Evolutionary conservation across 1,284 basidiomycete genomes (phyloP), one percentile per base, ranked within the genome.

Genomic region (Apiotrichum gamsii): DNA sequence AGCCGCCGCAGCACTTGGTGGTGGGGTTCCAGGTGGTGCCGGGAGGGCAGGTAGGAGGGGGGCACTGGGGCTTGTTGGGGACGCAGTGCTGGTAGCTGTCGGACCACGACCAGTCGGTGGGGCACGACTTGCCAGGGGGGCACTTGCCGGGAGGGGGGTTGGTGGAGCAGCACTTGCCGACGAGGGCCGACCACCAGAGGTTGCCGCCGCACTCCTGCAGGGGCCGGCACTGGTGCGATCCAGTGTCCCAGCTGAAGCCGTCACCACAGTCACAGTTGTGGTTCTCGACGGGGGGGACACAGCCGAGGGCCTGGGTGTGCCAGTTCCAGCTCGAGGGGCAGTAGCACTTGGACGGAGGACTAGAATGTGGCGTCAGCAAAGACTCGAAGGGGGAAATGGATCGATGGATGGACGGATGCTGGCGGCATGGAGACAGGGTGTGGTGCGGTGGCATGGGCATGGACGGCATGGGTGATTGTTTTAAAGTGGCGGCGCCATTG

Each of bases 41-140:
- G 54, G 64, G 66, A 24, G 68, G 68, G 35, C 67, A 69, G 54
- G 64, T 67, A 24, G 68, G 68, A 36, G 58, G 61, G 41, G 62
- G 65, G 3, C 62, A 46, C 18, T 57, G 48, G n/a, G 60, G n/a
- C 5, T 35, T 29, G 23, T 6, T 30, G 20, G 47, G 30, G 29
- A 40, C 35, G 35, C 47, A 48, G 34, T 30, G 18, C 30, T 39
- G 15, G 36, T 18, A 16, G 23, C 24, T 23, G 20, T 28, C 58
- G 63, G 62, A 52, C 69, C 69, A 72, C 58, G 62, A 67, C 69
- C 69, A 71, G 28, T 52, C 64, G 13, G 44, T 49, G 15, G 69
- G 69, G 55, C 69, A 71, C n/a, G 39, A 42, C 39, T 54, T 53
- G 40, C 59, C 62, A 1, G 40, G 43, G 11, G 68, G 67, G 44